Evolutionary conservation across 202 grass and related monocot species (phyloP).

Genomic region (Bolboschoenoplectus hybrid): DNA sequence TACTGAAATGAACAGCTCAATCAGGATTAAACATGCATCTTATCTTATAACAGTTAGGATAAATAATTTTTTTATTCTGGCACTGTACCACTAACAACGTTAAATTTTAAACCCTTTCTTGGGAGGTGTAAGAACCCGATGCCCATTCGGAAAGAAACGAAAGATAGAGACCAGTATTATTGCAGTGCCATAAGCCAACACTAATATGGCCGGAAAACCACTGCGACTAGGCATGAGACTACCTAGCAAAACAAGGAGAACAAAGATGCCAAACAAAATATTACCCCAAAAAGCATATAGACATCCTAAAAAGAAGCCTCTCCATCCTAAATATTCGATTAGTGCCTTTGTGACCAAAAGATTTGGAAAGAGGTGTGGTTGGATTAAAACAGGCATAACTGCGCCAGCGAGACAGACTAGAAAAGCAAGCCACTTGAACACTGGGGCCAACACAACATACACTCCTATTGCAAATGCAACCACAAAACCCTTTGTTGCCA

Average conservation of each 20-base stretch:
- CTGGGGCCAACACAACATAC: background rate
- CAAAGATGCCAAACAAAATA: background rate
- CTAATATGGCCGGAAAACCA: background rate
- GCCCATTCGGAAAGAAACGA: background rate
- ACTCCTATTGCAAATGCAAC: background rate
- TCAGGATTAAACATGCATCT: no score
- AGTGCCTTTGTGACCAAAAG: constrained; percentile 34
- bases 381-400: background rate
- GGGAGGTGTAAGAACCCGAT: background rate
- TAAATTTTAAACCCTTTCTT: background rate
- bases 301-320: background rate
- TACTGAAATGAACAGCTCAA: no score
- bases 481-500: background rate
- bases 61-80: no score
- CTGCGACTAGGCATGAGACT: background rate
- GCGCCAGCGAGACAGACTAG: background rate
- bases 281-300: background rate
- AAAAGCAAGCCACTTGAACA: background rate
- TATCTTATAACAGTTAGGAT: no score
- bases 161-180: background rate
- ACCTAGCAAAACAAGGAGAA: background rate
- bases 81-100: background rate
- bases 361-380: constrained; percentile 38
- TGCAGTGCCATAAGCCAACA: background rate
- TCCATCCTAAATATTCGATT: constrained; percentile 37